phyloP scores from a whole-genome alignment of 768 basidiomycete genomes.

The Suillus bovinus region DNA sequence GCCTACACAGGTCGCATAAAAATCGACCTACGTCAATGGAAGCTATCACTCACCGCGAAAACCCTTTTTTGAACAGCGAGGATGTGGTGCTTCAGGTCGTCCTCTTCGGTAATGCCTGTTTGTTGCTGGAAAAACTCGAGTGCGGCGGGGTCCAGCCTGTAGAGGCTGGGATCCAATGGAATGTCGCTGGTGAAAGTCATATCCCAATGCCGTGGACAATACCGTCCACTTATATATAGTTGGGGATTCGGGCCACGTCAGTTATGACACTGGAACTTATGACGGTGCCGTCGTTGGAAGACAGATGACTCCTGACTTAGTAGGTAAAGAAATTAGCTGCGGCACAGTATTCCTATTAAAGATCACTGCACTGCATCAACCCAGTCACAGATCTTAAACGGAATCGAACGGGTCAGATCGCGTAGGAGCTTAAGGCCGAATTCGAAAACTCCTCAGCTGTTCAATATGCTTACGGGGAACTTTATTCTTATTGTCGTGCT shows the following conservation, averaged over 20 bases:
- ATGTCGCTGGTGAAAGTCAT: not conserved
- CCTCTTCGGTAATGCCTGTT: conserved; percentile 32
- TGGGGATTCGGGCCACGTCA: not conserved
- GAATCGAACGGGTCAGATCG: too few species aligned
- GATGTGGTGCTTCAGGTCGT: conserved; percentile 33
- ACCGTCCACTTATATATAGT: not conserved
- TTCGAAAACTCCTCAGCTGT: too few species aligned
- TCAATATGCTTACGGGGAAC: not conserved
- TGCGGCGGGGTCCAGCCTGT: conserved; percentile 14
- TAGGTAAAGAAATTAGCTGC: not conserved
- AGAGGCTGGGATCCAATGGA: conserved; percentile 17
- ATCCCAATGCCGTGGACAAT: not conserved
- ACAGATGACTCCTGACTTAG: not conserved
- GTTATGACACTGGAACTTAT: not conserved
- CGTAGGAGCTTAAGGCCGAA: too few species aligned
- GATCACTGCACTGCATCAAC: not conserved
- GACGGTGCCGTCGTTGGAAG: not conserved
- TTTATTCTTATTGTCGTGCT: not conserved
- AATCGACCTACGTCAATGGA: not conserved
- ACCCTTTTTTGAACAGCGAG: conserved; percentile 35
- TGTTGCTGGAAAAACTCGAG: conserved; percentile 28
- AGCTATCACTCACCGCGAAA: conserved; percentile 26
- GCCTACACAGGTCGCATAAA: conserved; percentile 15
- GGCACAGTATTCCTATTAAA: not conserved
- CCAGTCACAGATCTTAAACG: too few species aligned